Evolutionary conservation across 2,329 filamentous ascomycete species (phyloP), one percentile per base, ranked within the genome.

Genomic region (Zasmidium cellare): DNA sequence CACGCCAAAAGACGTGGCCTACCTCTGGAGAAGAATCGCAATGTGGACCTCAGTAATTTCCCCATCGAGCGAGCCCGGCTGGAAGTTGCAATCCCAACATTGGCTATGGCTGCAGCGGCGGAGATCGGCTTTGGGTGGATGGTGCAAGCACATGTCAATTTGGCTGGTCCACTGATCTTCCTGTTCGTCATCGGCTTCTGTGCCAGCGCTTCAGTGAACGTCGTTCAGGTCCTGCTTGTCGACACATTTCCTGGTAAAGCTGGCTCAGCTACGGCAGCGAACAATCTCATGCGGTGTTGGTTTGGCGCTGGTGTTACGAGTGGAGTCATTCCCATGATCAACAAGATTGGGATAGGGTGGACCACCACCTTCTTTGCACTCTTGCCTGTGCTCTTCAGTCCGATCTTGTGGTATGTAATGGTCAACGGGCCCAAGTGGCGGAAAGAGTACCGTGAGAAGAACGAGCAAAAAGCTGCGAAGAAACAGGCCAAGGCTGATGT

Each of bases 141-240:
- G 16, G 69, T 75, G 49, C 53, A 71, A 3, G 2, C 64, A 69
- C 20, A 24, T 22, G 31, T 44, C 31, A 45, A 52, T 11, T 68
- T 79, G 12, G 73, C 74, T 0, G 75, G 67, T 0, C 75, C 77
- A 0, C 69, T 78, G 56, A 65, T 78, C 1, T 75, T 85, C 2
- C 70, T 89, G 2, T 72, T 75, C 9, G 58, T 86, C 5, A 84
- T 85, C 1, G 76, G 84, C 2, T 74, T 75, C 19, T 1, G 80
- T 80, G 3, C 75, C 84, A 12, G 86, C 86, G 3, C 86, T 83
- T 1, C 80, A 82, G 0, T 89, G 88, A 41, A 41, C 35, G 35
- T 41, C 5, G 35, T 41, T 14, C 35, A 41, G 16, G 35, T 41
- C 6, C n/a, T 41, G 35, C 35, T 41, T 6, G 35, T 41, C 16